A percentile compares a stretch with the other conserved stretches of the same genome.
Conservation (phyloP, 768 basidiomycete species). For the Coprinopsis marcescibilis region DNA sequence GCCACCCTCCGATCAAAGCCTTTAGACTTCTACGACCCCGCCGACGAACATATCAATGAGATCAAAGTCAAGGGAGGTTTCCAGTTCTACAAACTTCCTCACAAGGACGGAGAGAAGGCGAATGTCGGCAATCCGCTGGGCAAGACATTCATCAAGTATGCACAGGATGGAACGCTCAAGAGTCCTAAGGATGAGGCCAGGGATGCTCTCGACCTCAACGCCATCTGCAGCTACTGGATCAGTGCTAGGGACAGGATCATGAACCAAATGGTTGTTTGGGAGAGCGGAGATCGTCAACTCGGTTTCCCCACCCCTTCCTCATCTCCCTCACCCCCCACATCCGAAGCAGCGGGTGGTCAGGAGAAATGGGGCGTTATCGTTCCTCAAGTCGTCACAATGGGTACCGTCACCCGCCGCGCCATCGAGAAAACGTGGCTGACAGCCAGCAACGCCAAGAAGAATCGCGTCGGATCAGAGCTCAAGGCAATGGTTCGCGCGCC, state of each 20-base stretch:
- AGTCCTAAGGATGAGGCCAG: conserved; percentile 78
- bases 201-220: conserved; percentile 86
- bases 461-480: conserved; percentile 95
- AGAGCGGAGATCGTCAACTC: conserved; percentile 44
- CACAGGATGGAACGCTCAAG: conserved; percentile 80
- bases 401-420: conserved; percentile 94
- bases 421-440: conserved; percentile 99
- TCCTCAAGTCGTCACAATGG: conserved; percentile 97
- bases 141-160: conserved; percentile 85
- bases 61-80: conserved; percentile 42
- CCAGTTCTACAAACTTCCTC: conserved; percentile 88
- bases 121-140: conserved; percentile 93
- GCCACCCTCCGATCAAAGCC: conserved; percentile 42
- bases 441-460: conserved; percentile 95
- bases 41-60: conserved; percentile 55
- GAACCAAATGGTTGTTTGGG: conserved; percentile 92
- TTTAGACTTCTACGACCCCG: conserved; percentile 56
- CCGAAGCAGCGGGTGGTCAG: background rate
- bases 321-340: conserved; percentile 6
- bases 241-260: conserved; percentile 86
- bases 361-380: conserved; percentile 85
- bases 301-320: conserved; percentile 37
- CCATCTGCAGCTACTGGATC: conserved; percentile 97
- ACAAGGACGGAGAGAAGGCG: conserved; percentile 90
- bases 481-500: conserved; percentile 98